Evolutionary conservation across 2,329 filamentous ascomycete genomes (phyloP), one percentile per base, ranked within the genome.

Genomic region (Diaporthe vaccinii): DNA sequence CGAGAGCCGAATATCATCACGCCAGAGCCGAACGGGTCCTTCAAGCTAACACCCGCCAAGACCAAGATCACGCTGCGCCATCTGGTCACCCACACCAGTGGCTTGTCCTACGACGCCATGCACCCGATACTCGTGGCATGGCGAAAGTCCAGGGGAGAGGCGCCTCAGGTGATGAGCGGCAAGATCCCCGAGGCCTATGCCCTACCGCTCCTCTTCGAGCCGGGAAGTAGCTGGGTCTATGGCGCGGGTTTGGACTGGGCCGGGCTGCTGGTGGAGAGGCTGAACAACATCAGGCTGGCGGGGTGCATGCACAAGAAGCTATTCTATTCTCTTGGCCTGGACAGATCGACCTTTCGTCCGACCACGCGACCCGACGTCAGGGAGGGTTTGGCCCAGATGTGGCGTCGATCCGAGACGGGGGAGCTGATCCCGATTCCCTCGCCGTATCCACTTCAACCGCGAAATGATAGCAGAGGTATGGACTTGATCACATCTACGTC

Each of bases 211-310:
- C 68, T 81, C 25, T 87, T 83, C 76, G 84, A 88, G 73, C 87
- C 87, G 0, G 87, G 87, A 0, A 80, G 81, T 1, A 80, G 80
- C 15, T 88, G 84, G 85, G 78, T 78, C 44, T 89, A 89, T 76
- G 82, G 84, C 7, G 76, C 81, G 1, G 79, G 82, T 4, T 80
- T 87, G 10, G 87, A 89, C 78, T 88, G 86, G 84, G 84, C 84
- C 0, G 79, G 79, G 9, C 3, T 65, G 61, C 36, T 65, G 15
- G 36, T 65, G n/a, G 61, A 65, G 61, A 65, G 61, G 36, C 61
- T 65, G 14, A 65, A 31, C 17, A 65, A 44, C 20, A 65, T 17
- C 1, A 65, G 22, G 28, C 22, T 65, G 15, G 36, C 61, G 61
- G 22, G 12, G 3, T 65, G 46, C 36, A 65, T 65, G 61, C 36